Evolutionary conservation across 768 basidiomycete species (phyloP).

Genomic region (Asterophora lycoperdoides): DNA sequence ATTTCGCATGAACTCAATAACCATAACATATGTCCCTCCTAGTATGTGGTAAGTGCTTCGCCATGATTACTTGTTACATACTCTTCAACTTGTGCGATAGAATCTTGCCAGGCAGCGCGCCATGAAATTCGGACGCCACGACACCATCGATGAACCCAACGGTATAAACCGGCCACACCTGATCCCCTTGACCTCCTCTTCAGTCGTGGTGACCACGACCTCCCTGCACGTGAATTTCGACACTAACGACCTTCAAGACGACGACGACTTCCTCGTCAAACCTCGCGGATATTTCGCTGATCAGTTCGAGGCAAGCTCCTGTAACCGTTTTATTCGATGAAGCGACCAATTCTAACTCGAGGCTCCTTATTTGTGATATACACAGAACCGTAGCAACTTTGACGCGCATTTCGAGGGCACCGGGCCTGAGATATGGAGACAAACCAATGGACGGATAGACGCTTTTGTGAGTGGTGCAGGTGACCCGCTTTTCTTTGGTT

Average conservation of each 20-base stretch:
- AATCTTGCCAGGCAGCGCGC: constrained; percentile 87
- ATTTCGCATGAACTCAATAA: neutral
- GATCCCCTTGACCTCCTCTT: constrained; percentile 41
- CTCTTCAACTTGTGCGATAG: constrained; percentile 32
- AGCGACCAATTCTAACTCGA: too few species aligned
- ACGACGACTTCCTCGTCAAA: constrained; percentile 39
- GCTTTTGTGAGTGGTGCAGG: constrained; percentile 93
- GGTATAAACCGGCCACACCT: constrained; percentile 21
- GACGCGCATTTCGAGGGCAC: constrained; percentile 87
- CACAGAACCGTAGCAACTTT: constrained; percentile 83
- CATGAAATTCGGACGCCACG: constrained; percentile 57
- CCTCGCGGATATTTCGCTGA: constrained; percentile 92
- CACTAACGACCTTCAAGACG: constrained; percentile 30
- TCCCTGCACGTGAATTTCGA: constrained; percentile 39
- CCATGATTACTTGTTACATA: neutral
- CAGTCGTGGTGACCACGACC: constrained; percentile 51
- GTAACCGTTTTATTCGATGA: too few species aligned
- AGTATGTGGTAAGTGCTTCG: constrained; percentile 60
- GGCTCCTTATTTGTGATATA: too few species aligned
- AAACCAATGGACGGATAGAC: constrained; percentile 76
- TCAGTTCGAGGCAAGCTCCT: constrained; percentile 70
- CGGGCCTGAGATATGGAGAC: constrained; percentile 93
- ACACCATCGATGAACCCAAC: constrained; percentile 25
- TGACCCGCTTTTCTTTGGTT: constrained; percentile 20
- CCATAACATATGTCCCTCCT: neutral